Base-by-base conservation (phyloP, 2,329 filamentous ascomycete genomes). In the Akanthomyces dipterigenus region DNA sequence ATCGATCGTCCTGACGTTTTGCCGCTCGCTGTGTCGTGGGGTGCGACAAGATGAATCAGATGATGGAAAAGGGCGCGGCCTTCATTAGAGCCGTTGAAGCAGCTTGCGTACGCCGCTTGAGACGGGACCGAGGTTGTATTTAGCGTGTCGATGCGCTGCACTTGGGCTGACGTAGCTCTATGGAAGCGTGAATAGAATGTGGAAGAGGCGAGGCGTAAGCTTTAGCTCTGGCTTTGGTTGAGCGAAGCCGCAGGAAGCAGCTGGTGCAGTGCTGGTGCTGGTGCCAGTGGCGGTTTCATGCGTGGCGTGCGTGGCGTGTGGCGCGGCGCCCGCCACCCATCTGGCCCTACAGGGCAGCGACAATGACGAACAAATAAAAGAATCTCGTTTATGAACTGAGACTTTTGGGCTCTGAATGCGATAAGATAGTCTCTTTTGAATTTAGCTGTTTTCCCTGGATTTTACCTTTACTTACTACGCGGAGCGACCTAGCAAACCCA, bases 151-250 rank as follows among this genome's bases (percentile, higher is more conserved):
- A 51, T 57, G 22, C n/a, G 55, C 36, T 45, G 56, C 6, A 45
- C n/a, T 18, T 45, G n/a, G 45, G 56, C 56, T 53, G 48, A 60
- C 48, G 56, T 40, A 60, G 56, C 56, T 38, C 26, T 59, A 38
- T 26, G 31, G 36, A 42, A 43, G 28, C 26, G 24, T 22, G 20
- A 24, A 20, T 7, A 53, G 34, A 53, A 45, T 11, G 38, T 45
- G 48, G 24, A 24, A 60, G 56, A 60, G 53, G 46, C n/a, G 48
- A 60, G 56, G 38, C 56, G 56, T 60, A 60, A 53, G 56, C 56
- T 36, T 45, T 36, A 9, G 3, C 31, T 34, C 11, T 34, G 26
- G 3, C 31, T 34, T 34, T 34, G 26, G 38, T 26, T 53, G 48
- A 43, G 36, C 38, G 56, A 45, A 51, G 56, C 56, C 26, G 55